Base-by-base conservation (phyloP, 805 yeast species). In the Zygoascus tannicola region DNA sequence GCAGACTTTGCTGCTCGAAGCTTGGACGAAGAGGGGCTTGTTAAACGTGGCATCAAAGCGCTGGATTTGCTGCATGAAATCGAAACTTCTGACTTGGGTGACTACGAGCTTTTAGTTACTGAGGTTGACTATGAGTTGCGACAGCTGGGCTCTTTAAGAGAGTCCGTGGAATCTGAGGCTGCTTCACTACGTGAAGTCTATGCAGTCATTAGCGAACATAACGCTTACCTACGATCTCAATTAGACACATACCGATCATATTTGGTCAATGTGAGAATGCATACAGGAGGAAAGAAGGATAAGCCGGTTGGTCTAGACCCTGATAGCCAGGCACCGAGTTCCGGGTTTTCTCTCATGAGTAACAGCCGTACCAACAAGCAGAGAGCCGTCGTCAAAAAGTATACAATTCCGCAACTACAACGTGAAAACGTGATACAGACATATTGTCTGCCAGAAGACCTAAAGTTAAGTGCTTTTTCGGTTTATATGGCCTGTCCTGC, bases 211-310 rank as follows among this genome's bases (percentile, higher is more conserved):
- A 41, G 56, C 7, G 67, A 64, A 33, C 67, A 61, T 44, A 63
- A 64, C 38, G 62, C 58, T 41, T 63, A 64, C 40, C 55, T 64
- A 16, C 49, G 54, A 23, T 46, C 58, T 3, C 68, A 64, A 49
- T 46, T 64, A 19, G 63, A 63, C 33, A 62, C 65, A 3, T 64
- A 61, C 51, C 50, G 59, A 23, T 59, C 65, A 20, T 64, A 64
- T 45, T 50, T 64, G 44, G 41, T 50, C 41, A 64, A 64, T 35
- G 66, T 62, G 18, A 54, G 67, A 15, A 47, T 50, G 38, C 64
- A 60, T 32, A 54, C 63, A 1, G 59, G 62, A 2, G 43, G 57
- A 4, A 52, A 55, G 45, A 50, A 46, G 36, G 55, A 52, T 33
- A 41, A 52, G 3, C 53, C 56, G 4, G 48, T 50, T 3, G 56